phyloP scores from a whole-genome alignment of 495 filamentous ascomycete genomes.

The Opeltia flavorubescens region DNA sequence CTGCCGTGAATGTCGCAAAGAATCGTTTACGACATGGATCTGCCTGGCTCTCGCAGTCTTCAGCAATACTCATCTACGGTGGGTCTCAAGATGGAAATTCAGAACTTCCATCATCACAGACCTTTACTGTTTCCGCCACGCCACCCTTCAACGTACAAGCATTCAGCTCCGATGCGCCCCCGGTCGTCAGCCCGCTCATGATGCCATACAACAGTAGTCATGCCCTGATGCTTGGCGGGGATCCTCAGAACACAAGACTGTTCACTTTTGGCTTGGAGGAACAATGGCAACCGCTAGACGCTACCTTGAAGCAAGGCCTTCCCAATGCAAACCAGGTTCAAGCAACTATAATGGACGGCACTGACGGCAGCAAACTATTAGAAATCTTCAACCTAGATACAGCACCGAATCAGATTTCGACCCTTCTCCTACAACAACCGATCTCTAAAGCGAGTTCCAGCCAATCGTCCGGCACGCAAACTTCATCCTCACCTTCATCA shows the following conservation, averaged over 20 bases:
- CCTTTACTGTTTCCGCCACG: constrained; percentile 54
- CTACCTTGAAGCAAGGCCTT: constrained; percentile 32
- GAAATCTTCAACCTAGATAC: constrained; percentile 63
- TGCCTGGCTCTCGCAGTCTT: constrained; percentile 53
- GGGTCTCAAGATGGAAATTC: constrained; percentile 46
- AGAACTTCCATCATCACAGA: constrained; percentile 46
- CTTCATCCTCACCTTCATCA: constrained; percentile 6
- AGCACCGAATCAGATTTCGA: constrained; percentile 64
- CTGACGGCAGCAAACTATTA: constrained; percentile 72
- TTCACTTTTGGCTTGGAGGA: constrained; percentile 41
- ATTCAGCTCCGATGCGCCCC: constrained; percentile 36
- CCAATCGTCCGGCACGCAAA: constrained; percentile 9
- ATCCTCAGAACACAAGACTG: constrained; percentile 47
- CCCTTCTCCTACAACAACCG: constrained; percentile 43
- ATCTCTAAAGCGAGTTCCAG: constrained; percentile 15
- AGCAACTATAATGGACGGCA: constrained; percentile 48
- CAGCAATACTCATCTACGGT: constrained; percentile 68
- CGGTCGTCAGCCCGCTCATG: constrained; percentile 54
- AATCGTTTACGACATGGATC: constrained; percentile 63
- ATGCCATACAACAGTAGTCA: constrained; percentile 60
- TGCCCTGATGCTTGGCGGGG: constrained; percentile 67
- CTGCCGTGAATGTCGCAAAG: constrained; percentile 40
- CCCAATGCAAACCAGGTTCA: constrained; percentile 45
- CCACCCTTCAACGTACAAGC: constrained; percentile 45
- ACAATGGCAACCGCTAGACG: constrained; percentile 52